Base-by-base conservation (phyloP, 495 filamentous ascomycete genomes). In the Penicillium bialowiezense region DNA sequence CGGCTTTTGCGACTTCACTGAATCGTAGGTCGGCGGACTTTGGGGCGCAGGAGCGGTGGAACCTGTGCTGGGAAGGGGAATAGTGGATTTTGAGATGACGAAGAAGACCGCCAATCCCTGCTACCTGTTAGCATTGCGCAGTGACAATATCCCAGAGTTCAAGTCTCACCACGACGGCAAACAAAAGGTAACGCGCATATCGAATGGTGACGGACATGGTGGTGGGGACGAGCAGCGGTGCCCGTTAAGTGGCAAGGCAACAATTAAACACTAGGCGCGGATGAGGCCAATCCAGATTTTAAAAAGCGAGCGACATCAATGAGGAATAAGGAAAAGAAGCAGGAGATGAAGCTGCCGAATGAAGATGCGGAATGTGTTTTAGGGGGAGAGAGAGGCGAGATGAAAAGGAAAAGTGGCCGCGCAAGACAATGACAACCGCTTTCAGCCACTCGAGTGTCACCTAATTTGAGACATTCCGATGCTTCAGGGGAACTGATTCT, bases 181-280 rank as follows among this genome's bases (percentile, higher is more conserved):
- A 82, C 50, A 96, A 71, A 55, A 96, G 83, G 71, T 97, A 97
- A 65, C 95, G 89, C 64, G 92, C 64, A 67, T 88, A 87, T 69
- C 83, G 82, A 51, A 78, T 79, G 41, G 79, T 80, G 49, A 83
- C 76, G 32, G 82, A 81, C 87, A 90, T 90, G 52, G 41, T 76
- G 66, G 52, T 29, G 44, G 51, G 35, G 49, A 38, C 40, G 44
- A 35, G 35, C 36, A 33, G 34, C 26, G 46, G 28, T 47, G 32
- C 31, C 44, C 40, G 33, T 41, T 28, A 45, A 17, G 44, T 43
- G 34, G 50, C 43, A 45, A 41, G 41, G 44, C 48, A 53, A 39
- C 31, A 41, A 24, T n/a, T 29, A 15, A 36, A 14, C 29, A 42
- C 20, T 18, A 19, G 43, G 24, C 32, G 43, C 42, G 19, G 42